phyloP scores from a whole-genome alignment of 1,284 basidiomycete genomes.

The Vanrija pseudolonga region DNA sequence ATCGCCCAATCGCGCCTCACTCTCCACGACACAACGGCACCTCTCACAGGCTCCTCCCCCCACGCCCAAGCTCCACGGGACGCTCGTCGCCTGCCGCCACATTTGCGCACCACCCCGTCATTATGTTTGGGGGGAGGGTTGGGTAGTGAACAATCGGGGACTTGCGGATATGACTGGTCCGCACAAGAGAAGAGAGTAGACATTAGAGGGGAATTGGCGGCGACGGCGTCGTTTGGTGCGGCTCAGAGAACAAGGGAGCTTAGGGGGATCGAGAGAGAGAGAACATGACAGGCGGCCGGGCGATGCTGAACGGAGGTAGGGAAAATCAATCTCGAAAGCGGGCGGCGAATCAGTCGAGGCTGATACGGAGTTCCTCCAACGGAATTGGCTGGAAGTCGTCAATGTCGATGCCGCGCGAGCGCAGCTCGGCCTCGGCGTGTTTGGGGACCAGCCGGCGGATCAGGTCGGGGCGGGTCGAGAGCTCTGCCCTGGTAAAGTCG shows the following conservation, averaged over 20 bases:
- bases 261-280: slow-evolving; percentile 4
- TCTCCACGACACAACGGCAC: neutral
- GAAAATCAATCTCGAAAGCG: neutral
- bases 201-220: slow-evolving; percentile 8
- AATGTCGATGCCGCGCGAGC: slow-evolving; percentile 78
- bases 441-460: slow-evolving; percentile 85
- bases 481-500: slow-evolving; percentile 94
- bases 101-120: too few relatives aligned
- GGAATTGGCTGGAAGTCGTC: slow-evolving; percentile 93
- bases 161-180: neutral
- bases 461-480: slow-evolving; percentile 92
- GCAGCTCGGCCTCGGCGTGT: slow-evolving; percentile 83
- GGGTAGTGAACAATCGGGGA: neutral
- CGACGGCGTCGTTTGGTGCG: neutral
- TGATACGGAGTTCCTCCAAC: slow-evolving; percentile 83
- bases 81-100: neutral
- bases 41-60: neutral
- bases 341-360: slow-evolving; percentile 61
- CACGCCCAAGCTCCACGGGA: neutral
- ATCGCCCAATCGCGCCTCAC: slow-evolving; percentile 3
- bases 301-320: slow-evolving; percentile 15
- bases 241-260: slow-evolving; percentile 6
- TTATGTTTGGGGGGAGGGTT: too few relatives aligned
- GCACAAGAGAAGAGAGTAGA: slow-evolving; percentile 1
- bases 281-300: slow-evolving; percentile 14